These are phyloP conservation scores for Colletotrichum nymphaeae DNA, from an alignment of 2,329 filamentous ascomycete species.

Conservation along the genomic window DNA sequence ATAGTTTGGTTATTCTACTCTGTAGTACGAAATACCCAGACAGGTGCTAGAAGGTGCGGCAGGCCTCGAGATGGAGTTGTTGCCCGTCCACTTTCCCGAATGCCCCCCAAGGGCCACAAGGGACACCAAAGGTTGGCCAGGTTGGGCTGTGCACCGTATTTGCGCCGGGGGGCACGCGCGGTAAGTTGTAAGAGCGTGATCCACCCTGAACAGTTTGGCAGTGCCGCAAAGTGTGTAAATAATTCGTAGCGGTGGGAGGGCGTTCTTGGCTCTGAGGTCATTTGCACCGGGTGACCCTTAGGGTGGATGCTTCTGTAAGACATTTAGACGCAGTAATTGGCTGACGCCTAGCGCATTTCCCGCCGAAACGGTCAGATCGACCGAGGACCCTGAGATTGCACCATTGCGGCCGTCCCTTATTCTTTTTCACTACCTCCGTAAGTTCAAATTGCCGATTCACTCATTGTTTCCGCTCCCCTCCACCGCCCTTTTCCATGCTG, in stretches of 20 bases:
- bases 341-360: conserved; percentile 22
- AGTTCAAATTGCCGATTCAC: no score
- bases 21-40: background rate
- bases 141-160: conserved; percentile 22
- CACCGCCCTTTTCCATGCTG: no score
- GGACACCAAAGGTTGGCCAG: background rate
- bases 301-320: conserved; percentile 19
- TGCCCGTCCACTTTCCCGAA: conserved; percentile 8
- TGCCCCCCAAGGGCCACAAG: background rate
- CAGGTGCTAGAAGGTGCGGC: conserved; percentile 1
- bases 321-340: conserved; percentile 16
- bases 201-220: conserved; percentile 8
- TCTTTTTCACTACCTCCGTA: background rate
- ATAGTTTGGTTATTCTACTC: background rate
- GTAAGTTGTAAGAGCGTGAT: conserved; percentile 26
- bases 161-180: conserved; percentile 24
- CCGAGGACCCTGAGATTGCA: conserved; percentile 33
- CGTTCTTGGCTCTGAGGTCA: conserved; percentile 33
- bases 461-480: no score
- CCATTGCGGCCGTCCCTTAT: background rate
- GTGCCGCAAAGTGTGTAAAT: background rate
- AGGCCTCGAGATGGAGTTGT: conserved; percentile 1
- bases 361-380: conserved; percentile 26
- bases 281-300: conserved; percentile 27
- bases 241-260: conserved; percentile 20